Conservation (phyloP, 805 yeast species). For the baker's yeast (Saccharomyces cerevisiae) region DNA sequence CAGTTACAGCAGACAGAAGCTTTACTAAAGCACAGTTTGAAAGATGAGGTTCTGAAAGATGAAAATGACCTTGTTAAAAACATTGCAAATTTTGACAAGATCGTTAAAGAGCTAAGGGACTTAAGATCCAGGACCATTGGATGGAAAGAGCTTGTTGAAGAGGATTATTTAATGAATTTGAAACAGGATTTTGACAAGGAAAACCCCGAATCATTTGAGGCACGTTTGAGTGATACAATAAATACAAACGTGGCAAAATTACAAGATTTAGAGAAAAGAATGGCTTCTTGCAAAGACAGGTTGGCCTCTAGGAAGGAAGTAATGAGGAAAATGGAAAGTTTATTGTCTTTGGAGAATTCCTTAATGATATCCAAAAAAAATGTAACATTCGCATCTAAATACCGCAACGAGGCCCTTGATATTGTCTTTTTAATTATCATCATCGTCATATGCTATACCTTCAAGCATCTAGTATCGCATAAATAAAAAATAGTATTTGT, state of each 20-base stretch:
- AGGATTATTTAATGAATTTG: slow-evolving; percentile 24
- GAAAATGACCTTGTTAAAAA: slow-evolving; percentile 25
- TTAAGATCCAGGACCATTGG: slow-evolving; percentile 21
- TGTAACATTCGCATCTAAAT: slow-evolving; percentile 11
- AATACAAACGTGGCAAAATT: slow-evolving; percentile 18
- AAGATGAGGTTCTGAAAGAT: slow-evolving; percentile 18
- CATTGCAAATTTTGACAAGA: slow-evolving; percentile 21
- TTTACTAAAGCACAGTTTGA: slow-evolving; percentile 15
- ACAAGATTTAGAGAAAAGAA: slow-evolving; percentile 24
- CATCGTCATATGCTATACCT: neutral
- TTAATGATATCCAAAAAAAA: slow-evolving; percentile 12
- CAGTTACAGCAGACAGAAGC: slow-evolving; percentile 21
- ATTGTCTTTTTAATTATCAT: slow-evolving; percentile 1
- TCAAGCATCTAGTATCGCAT: neutral
- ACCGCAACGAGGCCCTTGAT: slow-evolving; percentile 10
- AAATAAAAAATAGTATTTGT: neutral
- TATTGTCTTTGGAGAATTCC: slow-evolving; percentile 15
- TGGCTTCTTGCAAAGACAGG: slow-evolving; percentile 14
- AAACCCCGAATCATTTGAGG: slow-evolving; percentile 23
- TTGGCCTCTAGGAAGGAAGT: slow-evolving; percentile 20
- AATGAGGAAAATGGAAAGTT: slow-evolving; percentile 21
- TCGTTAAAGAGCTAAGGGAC: slow-evolving; percentile 19
- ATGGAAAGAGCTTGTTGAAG: slow-evolving; percentile 24
- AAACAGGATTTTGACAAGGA: slow-evolving; percentile 23
- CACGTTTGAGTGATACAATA: slow-evolving; percentile 9